Conservation (phyloP, 306 rosid genomes). For the Malus domestica region ASM211411v1 NC_041790.1:31326501-31327000, state of each 20-base stretch:
- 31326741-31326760: too few species aligned
- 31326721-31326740: background rate
- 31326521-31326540: slow-evolving; percentile 27
- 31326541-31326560: slow-evolving; percentile 24
- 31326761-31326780: too few species aligned
- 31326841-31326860: background rate
- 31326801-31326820: too few species aligned
- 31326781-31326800: too few species aligned
- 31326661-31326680: background rate
- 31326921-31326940: background rate
- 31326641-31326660: background rate
- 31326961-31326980: background rate
- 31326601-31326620: slow-evolving; percentile 15
- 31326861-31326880: background rate
- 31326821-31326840: too few species aligned
- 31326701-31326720: background rate
- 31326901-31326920: too few species aligned
- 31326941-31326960: too few species aligned
- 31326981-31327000: background rate
- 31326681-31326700: background rate
- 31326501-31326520: slow-evolving; percentile 29
- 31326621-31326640: slow-evolving; percentile 43
- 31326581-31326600: slow-evolving; percentile 7
- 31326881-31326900: background rate
- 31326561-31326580: slow-evolving; percentile 47